Evolutionary conservation across 2,329 filamentous ascomycete species (phyloP).

Genomic region (Aspergillus sp.): DNA sequence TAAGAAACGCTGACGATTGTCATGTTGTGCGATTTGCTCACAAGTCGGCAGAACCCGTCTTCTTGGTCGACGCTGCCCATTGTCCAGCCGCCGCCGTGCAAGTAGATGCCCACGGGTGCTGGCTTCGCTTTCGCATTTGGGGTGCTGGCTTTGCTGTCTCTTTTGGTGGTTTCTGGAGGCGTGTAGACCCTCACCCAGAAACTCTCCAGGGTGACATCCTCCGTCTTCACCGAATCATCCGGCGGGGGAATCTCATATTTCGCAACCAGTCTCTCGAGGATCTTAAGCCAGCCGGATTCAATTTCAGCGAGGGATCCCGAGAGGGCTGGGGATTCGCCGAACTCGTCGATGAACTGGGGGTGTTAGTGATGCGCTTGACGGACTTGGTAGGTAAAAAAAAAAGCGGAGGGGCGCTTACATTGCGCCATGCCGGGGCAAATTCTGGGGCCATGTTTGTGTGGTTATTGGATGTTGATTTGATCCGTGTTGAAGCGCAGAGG

Average conservation of each 20-base stretch:
- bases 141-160: background rate
- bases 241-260: background rate
- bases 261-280: background rate
- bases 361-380: too few relatives aligned
- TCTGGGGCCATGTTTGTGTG: background rate
- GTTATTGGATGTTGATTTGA: background rate
- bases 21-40: constrained; percentile 7
- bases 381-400: too few relatives aligned
- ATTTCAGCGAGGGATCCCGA: background rate
- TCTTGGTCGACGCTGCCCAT: constrained; percentile 19
- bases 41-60: constrained; percentile 8
- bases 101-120: constrained; percentile 51
- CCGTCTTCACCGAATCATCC: constrained; percentile 7
- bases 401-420: background rate
- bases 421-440: background rate
- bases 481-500: too few relatives aligned
- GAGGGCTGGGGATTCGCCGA: constrained; percentile 1
- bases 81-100: constrained; percentile 24
- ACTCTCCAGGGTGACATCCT: constrained; percentile 5
- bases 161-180: too few relatives aligned
- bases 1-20: constrained; percentile 15
- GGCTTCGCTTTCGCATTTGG: too few relatives aligned
- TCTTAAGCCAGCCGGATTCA: background rate
- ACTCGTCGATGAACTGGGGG: constrained; percentile 11
- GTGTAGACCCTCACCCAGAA: constrained; percentile 10